Percentiles rank a stretch among this genome's conserved stretches.
These are phyloP conservation scores for Cladobotryum protrusum DNA, from an alignment of 2,329 filamentous ascomycete genomes.

Conservation along the genomic window DNA sequence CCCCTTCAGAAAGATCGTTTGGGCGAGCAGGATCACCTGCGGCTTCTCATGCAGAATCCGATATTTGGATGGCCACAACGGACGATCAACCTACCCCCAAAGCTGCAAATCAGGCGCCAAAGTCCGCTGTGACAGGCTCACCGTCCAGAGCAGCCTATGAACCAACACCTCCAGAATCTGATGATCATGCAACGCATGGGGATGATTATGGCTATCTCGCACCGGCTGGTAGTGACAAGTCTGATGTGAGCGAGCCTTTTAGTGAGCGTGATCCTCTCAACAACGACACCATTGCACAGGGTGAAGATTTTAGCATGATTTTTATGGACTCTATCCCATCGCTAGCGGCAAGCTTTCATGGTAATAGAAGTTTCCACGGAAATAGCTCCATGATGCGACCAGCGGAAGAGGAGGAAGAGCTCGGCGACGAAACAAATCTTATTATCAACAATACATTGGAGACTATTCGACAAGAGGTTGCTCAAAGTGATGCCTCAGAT, in stretches of 20 bases:
- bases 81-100: constrained; percentile 33
- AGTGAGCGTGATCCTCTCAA: constrained; percentile 16
- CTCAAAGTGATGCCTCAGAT: constrained; percentile 11
- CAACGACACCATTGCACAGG: constrained; percentile 41
- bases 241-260: constrained; percentile 26
- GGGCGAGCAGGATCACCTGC: background rate
- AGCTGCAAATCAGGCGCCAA: constrained; percentile 15
- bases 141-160: constrained; percentile 9
- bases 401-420: constrained; percentile 31
- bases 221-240: constrained; percentile 27
- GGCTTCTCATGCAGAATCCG: constrained; percentile 26
- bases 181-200: constrained; percentile 14
- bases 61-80: constrained; percentile 41
- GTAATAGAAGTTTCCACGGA: background rate
- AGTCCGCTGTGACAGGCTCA: constrained; percentile 1
- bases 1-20: constrained; percentile 14
- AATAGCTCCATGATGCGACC: constrained; percentile 27
- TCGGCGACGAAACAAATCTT: constrained; percentile 50
- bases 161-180: constrained; percentile 8
- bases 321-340: constrained; percentile 49
- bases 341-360: constrained; percentile 35
- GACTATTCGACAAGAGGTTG: constrained; percentile 35
- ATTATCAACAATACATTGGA: constrained; percentile 52
- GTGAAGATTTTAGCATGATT: constrained; percentile 55
- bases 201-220: constrained; percentile 24